Evolutionary conservation across 2,329 filamentous ascomycete genomes (phyloP).

Genomic region (Rhexocercosporidium sp.): DNA sequence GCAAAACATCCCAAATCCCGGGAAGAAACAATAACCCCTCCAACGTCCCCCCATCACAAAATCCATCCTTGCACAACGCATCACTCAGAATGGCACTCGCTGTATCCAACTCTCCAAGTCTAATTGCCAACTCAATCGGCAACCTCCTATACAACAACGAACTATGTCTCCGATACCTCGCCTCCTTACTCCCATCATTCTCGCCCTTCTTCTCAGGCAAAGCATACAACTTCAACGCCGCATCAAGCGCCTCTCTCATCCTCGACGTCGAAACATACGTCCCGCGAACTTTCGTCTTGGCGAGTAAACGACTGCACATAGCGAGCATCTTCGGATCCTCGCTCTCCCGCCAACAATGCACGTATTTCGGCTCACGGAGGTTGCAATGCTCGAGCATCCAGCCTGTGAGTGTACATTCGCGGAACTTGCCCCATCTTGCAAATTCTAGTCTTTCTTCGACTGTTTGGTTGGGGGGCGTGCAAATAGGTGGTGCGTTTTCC

Average conservation of each 20-base stretch:
- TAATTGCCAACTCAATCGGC: conserved; percentile 22
- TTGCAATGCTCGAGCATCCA: conserved; percentile 27
- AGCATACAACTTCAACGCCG: conserved; percentile 17
- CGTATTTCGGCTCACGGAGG: conserved; percentile 20
- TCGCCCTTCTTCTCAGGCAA: conserved; percentile 4
- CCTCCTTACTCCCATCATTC: not conserved
- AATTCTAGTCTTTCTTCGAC: not conserved
- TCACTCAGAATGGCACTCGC: conserved; percentile 21
- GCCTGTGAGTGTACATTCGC: conserved; percentile 21
- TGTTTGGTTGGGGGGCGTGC: not conserved
- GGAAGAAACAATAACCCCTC: conserved; percentile 22
- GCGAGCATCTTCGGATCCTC: conserved; percentile 23
- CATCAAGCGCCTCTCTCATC: conserved; percentile 9
- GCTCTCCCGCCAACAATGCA: conserved; percentile 21
- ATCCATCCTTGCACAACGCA: conserved; percentile 22
- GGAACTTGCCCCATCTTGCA: conserved; percentile 18
- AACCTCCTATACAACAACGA: conserved; percentile 20
- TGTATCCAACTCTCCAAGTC: conserved; percentile 19
- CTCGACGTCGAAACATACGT: conserved; percentile 5
- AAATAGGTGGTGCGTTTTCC: not conserved
- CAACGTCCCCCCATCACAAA: conserved; percentile 17
- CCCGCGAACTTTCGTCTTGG: conserved; percentile 15
- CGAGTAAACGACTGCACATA: conserved; percentile 24
- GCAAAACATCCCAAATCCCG: conserved; percentile 28
- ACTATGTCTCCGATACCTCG: conserved; percentile 2